Percentiles rank a stretch among this genome's conserved stretches.
Conservation (phyloP, 2,329 filamentous ascomycete genomes). For the Delphinella strobiligena region DNA sequence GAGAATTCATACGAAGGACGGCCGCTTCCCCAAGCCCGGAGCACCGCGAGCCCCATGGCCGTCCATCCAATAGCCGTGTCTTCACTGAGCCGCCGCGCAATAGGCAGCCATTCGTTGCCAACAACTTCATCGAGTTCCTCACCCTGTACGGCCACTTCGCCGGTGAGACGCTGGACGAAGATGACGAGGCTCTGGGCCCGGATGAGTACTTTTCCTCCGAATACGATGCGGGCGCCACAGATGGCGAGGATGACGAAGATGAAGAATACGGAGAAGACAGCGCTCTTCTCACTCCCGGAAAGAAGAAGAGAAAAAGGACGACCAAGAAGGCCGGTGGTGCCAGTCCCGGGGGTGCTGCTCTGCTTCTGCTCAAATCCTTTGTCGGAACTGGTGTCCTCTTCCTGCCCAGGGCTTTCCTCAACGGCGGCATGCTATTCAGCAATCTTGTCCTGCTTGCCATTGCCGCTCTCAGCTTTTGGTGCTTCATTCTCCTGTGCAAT, state of each 20-base stretch:
- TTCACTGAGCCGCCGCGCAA: conserved; percentile 14
- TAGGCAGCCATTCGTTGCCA: conserved; percentile 62
- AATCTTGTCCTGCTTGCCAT: conserved; percentile 81
- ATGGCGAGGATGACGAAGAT: conserved; percentile 45
- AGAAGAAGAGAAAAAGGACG: conserved; percentile 66
- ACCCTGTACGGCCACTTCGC: conserved; percentile 95
- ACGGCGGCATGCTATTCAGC: conserved; percentile 95
- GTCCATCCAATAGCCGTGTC: conserved; percentile 18
- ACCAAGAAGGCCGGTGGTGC: conserved; percentile 64
- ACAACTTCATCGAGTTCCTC: conserved; percentile 89
- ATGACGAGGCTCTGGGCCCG: conserved; percentile 76
- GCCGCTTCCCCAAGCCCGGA: conserved; percentile 43
- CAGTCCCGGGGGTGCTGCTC: conserved; percentile 63
- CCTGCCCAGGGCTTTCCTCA: conserved; percentile 82
- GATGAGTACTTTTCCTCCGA: conserved; percentile 88
- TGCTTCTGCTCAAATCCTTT: conserved; percentile 91
- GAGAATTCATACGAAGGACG: conserved; percentile 73
- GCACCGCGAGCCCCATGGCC: conserved; percentile 29
- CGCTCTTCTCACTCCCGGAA: conserved; percentile 57
- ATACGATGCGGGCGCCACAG: conserved; percentile 40
- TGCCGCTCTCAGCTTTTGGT: conserved; percentile 85
- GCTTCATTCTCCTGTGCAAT: conserved; percentile 85
- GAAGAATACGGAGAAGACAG: conserved; percentile 80
- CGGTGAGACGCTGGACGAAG: conserved; percentile 90
- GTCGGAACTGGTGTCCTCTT: conserved; percentile 94